These are phyloP conservation scores for Dipteronia dyeriana DNA, from an alignment of 345 rosid species.

Conservation along the genomic window DNA sequence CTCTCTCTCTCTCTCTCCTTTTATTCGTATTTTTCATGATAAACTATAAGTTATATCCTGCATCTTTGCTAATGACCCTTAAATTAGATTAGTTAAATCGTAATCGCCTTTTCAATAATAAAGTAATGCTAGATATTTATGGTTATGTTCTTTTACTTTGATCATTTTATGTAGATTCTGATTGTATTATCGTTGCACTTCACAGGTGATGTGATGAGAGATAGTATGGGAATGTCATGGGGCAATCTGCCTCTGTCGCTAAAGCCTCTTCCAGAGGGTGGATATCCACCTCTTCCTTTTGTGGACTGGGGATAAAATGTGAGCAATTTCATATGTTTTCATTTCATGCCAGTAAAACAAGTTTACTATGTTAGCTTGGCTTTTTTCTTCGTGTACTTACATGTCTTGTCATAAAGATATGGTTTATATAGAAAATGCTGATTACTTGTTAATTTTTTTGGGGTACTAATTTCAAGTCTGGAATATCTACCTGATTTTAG, in stretches of 20 bases:
- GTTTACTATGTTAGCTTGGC: background rate
- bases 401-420: background rate
- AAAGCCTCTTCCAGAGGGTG: slow-evolving; percentile 82
- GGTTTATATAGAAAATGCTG: background rate
- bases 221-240: slow-evolving; percentile 55
- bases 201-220: slow-evolving; percentile 45
- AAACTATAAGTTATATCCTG: background rate
- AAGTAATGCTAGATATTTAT: background rate
- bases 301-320: slow-evolving; percentile 77
- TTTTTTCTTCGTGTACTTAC: background rate
- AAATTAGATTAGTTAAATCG: background rate
- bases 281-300: slow-evolving; percentile 60
- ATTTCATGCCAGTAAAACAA: background rate
- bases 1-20: background rate
- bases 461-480: too few relatives aligned
- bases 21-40: background rate
- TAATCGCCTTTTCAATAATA: background rate
- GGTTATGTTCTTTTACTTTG: background rate
- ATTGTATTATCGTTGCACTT: slow-evolving; percentile 7
- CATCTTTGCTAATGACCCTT: background rate
- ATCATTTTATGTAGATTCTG: background rate
- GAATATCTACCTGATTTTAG: too few relatives aligned
- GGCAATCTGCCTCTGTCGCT: slow-evolving; percentile 85
- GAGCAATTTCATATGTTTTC: background rate
- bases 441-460: too few relatives aligned